These are phyloP conservation scores for Cordyceps cicadae DNA, from an alignment of 2,329 filamentous ascomycete species.

Conservation along the genomic window DNA sequence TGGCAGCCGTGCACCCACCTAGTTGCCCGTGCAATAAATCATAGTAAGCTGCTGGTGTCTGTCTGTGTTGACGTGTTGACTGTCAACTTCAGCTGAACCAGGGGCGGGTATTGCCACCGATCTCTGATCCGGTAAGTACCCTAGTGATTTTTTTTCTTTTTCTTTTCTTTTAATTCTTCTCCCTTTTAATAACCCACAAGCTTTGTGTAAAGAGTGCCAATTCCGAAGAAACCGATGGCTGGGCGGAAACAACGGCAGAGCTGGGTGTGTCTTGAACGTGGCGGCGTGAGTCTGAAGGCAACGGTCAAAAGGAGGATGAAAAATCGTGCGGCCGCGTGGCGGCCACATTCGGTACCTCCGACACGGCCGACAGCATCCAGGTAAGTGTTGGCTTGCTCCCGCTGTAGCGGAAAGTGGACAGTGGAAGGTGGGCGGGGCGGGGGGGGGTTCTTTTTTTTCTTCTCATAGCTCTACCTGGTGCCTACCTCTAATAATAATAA, in stretches of 20 bases:
- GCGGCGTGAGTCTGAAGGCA: neutral
- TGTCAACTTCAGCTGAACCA: conserved; percentile 4
- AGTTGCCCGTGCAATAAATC: neutral
- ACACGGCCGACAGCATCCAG: neutral
- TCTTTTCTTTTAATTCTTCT: neutral
- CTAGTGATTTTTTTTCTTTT: too few species aligned
- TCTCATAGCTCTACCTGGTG: too few species aligned
- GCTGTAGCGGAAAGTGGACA: neutral
- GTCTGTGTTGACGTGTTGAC: neutral
- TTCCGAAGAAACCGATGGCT: neutral
- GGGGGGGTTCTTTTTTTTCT: neutral
- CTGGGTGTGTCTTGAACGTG: neutral
- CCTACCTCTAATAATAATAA: too few species aligned
- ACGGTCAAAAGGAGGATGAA: too few species aligned
- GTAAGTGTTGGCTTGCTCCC: too few species aligned
- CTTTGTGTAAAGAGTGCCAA: neutral
- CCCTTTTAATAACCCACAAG: neutral
- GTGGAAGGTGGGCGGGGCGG: too few species aligned
- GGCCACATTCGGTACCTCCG: conserved; percentile 4
- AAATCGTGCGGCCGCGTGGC: neutral
- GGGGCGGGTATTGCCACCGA: neutral
- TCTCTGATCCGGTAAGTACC: neutral
- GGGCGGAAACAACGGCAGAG: neutral
- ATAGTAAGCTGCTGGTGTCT: too few species aligned
- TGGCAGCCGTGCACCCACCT: neutral